phyloP scores from a whole-genome alignment of 2,329 filamentous ascomycete species.

The Gremmenia infestans region DNA sequence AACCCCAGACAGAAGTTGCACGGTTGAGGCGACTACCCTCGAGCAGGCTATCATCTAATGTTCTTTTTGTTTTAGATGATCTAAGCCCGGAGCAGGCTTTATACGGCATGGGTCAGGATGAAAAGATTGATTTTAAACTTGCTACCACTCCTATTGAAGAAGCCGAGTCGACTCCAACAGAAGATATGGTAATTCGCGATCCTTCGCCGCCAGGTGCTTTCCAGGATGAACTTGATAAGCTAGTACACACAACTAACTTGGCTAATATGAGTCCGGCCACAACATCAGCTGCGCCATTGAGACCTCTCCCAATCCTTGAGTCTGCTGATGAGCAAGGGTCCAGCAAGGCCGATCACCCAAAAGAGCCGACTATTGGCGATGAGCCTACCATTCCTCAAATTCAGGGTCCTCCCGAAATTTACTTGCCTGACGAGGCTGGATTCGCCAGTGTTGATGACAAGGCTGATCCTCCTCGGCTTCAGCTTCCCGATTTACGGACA shows the following conservation, averaged over 20 bases:
- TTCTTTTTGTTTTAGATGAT: constrained; percentile 15
- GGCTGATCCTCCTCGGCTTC: constrained; percentile 15
- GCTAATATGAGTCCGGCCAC: constrained; percentile 16
- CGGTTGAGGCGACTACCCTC: constrained; percentile 18
- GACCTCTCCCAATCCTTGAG: constrained; percentile 7
- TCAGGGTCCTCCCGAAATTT: constrained; percentile 9
- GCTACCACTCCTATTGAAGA: constrained; percentile 22
- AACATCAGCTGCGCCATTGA: constrained; percentile 3
- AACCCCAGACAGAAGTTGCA: constrained; percentile 56
- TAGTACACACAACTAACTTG: constrained; percentile 16
- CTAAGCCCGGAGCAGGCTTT: constrained; percentile 24
- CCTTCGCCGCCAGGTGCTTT: constrained; percentile 16
- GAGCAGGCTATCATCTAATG: constrained; percentile 20
- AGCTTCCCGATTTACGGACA: constrained; percentile 23
- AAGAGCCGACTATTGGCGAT: background rate
- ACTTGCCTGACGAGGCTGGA: constrained; percentile 10
- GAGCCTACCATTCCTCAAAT: background rate
- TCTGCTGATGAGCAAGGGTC: constrained; percentile 7
- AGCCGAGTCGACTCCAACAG: constrained; percentile 14
- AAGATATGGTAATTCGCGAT: constrained; percentile 9
- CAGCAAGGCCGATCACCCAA: constrained; percentile 1
- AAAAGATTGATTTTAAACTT: constrained; percentile 26
- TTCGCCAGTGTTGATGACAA: constrained; percentile 5
- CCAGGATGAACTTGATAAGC: constrained; percentile 10
- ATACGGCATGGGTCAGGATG: constrained; percentile 20